These are phyloP conservation scores for Kalanchoe fedtschenkoi DNA, from an alignment of 164 flowering plant genomes.

Conservation along the genomic window DNA sequence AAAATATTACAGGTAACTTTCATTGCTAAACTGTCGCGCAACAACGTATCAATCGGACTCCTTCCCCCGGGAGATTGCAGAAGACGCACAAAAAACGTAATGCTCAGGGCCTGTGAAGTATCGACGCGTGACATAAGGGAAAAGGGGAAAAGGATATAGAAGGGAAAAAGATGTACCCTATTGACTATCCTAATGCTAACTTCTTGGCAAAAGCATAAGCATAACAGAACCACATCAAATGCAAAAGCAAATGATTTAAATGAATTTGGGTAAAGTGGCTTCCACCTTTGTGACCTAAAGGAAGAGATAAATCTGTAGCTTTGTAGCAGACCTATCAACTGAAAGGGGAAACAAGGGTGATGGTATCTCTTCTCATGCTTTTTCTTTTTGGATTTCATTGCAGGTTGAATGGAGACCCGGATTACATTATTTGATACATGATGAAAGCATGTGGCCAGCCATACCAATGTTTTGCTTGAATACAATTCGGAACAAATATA, in stretches of 20 bases:
- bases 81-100: not conserved
- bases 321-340: conserved; percentile 11
- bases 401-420: conserved; percentile 9
- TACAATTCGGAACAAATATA: conserved; percentile 4
- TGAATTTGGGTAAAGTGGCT: conserved; percentile 3
- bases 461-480: conserved; percentile 13
- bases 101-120: not conserved
- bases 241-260: conserved; percentile 8
- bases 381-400: conserved; percentile 19
- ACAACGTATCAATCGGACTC: not conserved
- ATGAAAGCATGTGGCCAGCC: conserved; percentile 32
- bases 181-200: not conserved
- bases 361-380: conserved; percentile 19
- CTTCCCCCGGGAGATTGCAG: not conserved
- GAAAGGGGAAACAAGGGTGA: conserved; percentile 17
- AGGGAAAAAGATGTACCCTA: not conserved
- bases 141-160: not conserved
- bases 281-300: conserved; percentile 1
- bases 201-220: not conserved
- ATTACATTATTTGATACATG: conserved; percentile 13
- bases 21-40: not conserved
- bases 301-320: not conserved
- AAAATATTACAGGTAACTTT: no score
- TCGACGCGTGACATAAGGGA: not conserved
- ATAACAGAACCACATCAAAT: not conserved